These are phyloP conservation scores for Apiospora koreana DNA, from an alignment of 2,329 filamentous ascomycete genomes.

Conservation along the genomic window DNA sequence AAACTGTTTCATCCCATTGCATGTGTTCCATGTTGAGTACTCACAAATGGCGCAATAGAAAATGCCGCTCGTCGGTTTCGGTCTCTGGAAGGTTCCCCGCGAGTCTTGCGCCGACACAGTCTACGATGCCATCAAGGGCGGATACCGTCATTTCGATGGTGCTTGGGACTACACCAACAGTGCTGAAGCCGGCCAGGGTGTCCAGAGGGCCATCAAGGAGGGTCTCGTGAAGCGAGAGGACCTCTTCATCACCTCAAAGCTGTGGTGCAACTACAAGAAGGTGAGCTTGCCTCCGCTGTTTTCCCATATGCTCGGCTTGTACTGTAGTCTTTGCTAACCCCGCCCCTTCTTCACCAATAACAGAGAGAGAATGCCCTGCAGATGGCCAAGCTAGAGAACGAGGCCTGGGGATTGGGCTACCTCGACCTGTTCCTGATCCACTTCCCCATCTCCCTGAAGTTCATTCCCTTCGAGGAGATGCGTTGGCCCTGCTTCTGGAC, in stretches of 20 bases:
- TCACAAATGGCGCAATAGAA: conserved; percentile 25
- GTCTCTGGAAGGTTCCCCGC: conserved; percentile 42
- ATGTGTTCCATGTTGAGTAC: not conserved
- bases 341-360: not conserved
- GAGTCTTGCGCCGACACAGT: conserved; percentile 49
- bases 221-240: conserved; percentile 64
- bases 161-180: conserved; percentile 65
- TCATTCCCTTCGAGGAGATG: conserved; percentile 42
- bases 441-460: conserved; percentile 50
- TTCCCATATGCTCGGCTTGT: no score
- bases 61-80: conserved; percentile 42
- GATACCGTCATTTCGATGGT: conserved; percentile 54
- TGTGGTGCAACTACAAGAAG: conserved; percentile 66
- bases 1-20: not conserved
- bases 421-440: conserved; percentile 72
- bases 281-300: not conserved
- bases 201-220: conserved; percentile 56
- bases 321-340: not conserved
- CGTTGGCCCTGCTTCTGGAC: conserved; percentile 35
- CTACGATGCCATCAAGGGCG: conserved; percentile 61
- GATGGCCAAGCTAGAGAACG: conserved; percentile 61
- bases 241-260: conserved; percentile 67
- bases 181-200: conserved; percentile 63
- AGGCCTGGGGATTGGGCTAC: conserved; percentile 65
- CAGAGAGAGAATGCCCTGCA: conserved; percentile 59